Evolutionary conservation across 2,329 filamentous ascomycete genomes (phyloP).

Genomic region (Neophaeococcomyces mojaviensis): DNA sequence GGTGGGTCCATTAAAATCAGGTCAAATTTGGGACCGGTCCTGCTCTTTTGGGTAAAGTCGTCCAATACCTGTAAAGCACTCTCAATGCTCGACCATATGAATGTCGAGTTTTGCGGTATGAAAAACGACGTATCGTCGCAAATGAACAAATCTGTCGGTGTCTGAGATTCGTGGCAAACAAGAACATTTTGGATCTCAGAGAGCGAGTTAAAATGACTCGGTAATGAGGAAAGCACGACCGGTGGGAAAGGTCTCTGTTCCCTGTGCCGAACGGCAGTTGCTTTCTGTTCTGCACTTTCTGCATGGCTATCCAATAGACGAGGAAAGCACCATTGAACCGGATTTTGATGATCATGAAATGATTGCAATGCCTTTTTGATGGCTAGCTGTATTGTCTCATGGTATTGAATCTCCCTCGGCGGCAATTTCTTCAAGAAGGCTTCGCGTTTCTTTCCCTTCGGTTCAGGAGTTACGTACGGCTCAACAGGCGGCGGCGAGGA

Average conservation of each 20-base stretch:
- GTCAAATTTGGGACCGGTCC: constrained; percentile 39
- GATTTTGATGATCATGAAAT: constrained; percentile 21
- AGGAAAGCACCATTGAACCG: constrained; percentile 8
- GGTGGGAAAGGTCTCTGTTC: not conserved
- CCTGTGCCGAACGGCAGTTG: not conserved
- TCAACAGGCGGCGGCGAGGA: constrained; percentile 39
- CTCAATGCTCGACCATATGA: constrained; percentile 38
- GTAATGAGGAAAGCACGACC: constrained; percentile 6
- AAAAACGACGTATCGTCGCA: constrained; percentile 29
- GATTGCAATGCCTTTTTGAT: constrained; percentile 35
- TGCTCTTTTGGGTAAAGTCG: constrained; percentile 25
- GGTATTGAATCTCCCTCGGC: constrained; percentile 26
- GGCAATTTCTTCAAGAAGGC: constrained; percentile 33
- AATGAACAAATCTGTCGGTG: constrained; percentile 11
- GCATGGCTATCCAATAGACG: constrained; percentile 8
- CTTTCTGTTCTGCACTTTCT: not conserved
- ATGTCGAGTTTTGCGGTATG: constrained; percentile 44
- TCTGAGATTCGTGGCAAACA: not conserved
- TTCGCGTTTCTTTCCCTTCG: constrained; percentile 40
- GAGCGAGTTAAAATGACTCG: constrained; percentile 2
- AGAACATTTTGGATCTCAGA: constrained; percentile 22
- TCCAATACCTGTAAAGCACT: constrained; percentile 11
- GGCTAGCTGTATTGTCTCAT: constrained; percentile 20
- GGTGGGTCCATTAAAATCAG: constrained; percentile 56
- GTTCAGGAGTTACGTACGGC: constrained; percentile 46